Percentiles rank a stretch among this genome's conserved stretches.
These are phyloP conservation scores for Polytrichum commune DNA, from an alignment of 225 moss, liverwort and hornwort genomes.

Conservation along the genomic window DNA sequence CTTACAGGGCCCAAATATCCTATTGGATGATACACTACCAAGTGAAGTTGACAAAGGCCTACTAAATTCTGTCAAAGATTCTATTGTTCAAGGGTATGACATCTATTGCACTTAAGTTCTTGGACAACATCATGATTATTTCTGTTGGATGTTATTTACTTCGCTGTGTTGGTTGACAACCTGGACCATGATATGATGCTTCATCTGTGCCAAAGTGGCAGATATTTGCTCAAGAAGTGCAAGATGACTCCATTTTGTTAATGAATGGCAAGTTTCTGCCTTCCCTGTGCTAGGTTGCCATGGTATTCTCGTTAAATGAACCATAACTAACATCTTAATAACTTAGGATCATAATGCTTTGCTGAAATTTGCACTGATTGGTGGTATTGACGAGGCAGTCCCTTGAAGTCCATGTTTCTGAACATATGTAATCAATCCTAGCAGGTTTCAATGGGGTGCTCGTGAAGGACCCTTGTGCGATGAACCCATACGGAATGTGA, in stretches of 20 bases:
- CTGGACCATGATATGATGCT: too few species aligned
- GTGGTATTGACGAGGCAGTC: background rate
- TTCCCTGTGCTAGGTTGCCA: too few species aligned
- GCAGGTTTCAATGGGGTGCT: slow-evolving; percentile 99
- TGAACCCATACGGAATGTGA: slow-evolving; percentile 95
- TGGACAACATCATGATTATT: background rate
- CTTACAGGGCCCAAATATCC: slow-evolving; percentile 89
- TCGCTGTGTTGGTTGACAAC: too few species aligned
- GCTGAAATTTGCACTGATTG: too few species aligned
- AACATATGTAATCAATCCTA: slow-evolving; percentile 1
- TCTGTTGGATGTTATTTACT: too few species aligned
- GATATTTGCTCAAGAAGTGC: too few species aligned
- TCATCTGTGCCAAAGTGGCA: too few species aligned
- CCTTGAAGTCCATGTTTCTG: background rate
- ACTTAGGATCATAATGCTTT: too few species aligned
- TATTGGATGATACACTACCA: slow-evolving; percentile 90
- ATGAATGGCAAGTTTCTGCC: too few species aligned
- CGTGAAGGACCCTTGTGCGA: slow-evolving; percentile 98
- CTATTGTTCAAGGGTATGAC: slow-evolving; percentile 93
- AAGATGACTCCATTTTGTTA: too few species aligned
- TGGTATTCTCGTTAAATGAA: too few species aligned
- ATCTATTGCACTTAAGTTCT: background rate
- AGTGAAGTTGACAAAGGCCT: slow-evolving; percentile 98
- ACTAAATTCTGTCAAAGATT: slow-evolving; percentile 90
- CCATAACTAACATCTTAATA: too few species aligned